Evolutionary conservation across 208 protist species (phyloP), one percentile per base, ranked within the genome.

Genomic region (Hexamita inflata): DNA sequence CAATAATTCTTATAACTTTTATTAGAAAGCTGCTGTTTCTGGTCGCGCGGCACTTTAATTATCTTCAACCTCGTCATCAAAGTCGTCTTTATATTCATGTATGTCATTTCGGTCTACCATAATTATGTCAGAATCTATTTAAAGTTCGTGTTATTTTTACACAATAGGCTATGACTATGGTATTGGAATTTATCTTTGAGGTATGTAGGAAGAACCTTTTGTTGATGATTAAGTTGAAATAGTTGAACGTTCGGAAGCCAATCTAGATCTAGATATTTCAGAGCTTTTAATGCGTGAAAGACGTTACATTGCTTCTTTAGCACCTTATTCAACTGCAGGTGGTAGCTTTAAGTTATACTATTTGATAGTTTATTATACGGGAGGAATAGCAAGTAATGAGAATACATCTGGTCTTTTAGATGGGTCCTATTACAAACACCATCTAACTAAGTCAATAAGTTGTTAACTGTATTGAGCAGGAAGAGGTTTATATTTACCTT

Each of bases 321-420:
- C 15, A 19, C 19, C n/a, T 57, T 30, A 4, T 32, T 49, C 11
- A 19, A 70, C 7, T 15, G 2, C 64, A 2, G 2, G 2, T n/a
- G 64, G 64, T 7, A 45, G 11, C 42, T 40, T 32, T 4, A 70
- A 19, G 15, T 45, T 45, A 38, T 42, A 45, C 4, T 11, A 15
- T 45, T 70, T 24, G 9, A 70, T 49, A 15, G 26, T 45, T 15
- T 70, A 2, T n/a, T 13, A 9, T 24, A 70, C 64, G 7, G 38
- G 26, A 11, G 9, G 9, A 24, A 70, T 15, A n/a, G 64, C 64
- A 24, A 70, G n/a, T 15, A 70, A 38, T 15, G 64, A 42, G 42
- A 45, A 70, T 28, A 70, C 64, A 70, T 70, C 64, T 28, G 64
- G 64, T n/a, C 64, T 70, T 24, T 11, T 15, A 28, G 64, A 32